phyloP scores from a whole-genome alignment of 768 basidiomycete genomes.

The Tremella fuciformis region DNA sequence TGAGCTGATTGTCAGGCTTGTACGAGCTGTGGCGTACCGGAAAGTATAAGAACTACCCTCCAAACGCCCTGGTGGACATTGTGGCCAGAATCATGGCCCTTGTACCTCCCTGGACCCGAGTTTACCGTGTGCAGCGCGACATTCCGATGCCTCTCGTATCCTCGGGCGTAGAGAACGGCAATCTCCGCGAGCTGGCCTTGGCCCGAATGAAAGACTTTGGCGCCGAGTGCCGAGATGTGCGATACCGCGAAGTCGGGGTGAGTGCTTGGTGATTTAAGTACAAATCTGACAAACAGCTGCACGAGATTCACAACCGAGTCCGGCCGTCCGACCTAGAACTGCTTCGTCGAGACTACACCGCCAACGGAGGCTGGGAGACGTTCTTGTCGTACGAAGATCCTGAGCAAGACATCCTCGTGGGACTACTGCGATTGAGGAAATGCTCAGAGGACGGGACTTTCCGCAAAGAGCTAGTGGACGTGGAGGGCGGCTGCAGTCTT shows the following conservation, averaged over 20 bases:
- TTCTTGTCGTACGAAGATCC: conserved; percentile 99
- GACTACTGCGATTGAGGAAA: conserved; percentile 83
- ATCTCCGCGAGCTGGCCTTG: conserved; percentile 89
- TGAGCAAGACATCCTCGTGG: conserved; percentile 91
- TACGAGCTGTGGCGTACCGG: conserved; percentile 96
- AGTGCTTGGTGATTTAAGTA: conserved; percentile 47
- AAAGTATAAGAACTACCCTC: conserved; percentile 98
- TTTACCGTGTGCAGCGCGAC: conserved; percentile 96
- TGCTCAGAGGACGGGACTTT: conserved; percentile 97
- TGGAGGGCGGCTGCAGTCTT: conserved; percentile 71
- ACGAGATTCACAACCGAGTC: conserved; percentile 98
- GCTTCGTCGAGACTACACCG: conserved; percentile 88
- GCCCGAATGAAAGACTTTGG: conserved; percentile 99
- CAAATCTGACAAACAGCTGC: conserved; percentile 62
- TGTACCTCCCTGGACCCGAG: conserved; percentile 97
- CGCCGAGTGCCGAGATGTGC: conserved; percentile 92
- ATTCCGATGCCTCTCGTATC: conserved; percentile 95
- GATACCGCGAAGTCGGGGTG: conserved; percentile 96
- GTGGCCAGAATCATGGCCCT: conserved; percentile 92
- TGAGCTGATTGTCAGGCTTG: conserved; percentile 22
- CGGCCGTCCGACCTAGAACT: conserved; percentile 93
- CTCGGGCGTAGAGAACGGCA: conserved; percentile 97
- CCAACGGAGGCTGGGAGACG: conserved; percentile 99
- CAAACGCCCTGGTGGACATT: conserved; percentile 96
- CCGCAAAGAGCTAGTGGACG: conserved; percentile 77